Conservation (phyloP, 2,329 filamentous ascomycete species). For the Pseudogymnoascus sp. region DNA sequence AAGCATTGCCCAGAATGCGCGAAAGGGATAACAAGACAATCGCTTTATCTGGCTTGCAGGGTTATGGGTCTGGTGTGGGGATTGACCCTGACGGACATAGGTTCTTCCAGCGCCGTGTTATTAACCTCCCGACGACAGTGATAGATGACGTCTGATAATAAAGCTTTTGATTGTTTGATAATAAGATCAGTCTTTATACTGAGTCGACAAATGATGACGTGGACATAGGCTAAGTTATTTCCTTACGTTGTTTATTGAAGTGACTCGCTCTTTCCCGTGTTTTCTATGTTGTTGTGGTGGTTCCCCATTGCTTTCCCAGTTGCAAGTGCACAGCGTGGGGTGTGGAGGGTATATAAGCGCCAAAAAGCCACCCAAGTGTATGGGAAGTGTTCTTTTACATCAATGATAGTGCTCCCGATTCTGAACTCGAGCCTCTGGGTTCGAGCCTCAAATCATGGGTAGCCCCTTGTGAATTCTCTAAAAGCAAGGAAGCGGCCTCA, state of each 20-base stretch:
- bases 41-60: constrained; percentile 1
- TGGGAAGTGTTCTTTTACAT: background rate
- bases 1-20: constrained; percentile 1
- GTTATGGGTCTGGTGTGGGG: background rate
- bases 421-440: background rate
- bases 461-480: background rate
- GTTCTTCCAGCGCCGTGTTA: background rate
- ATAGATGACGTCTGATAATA: background rate
- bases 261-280: background rate
- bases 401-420: background rate
- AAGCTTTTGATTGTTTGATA: background rate
- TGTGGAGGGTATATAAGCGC: background rate
- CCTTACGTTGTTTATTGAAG: background rate
- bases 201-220: background rate
- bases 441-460: background rate
- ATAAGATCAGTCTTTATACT: background rate
- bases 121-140: background rate
- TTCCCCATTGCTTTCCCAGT: background rate
- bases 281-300: background rate
- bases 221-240: background rate
- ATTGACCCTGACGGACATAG: background rate
- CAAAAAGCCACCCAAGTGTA: background rate
- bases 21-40: background rate
- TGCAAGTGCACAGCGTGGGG: background rate
- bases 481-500: background rate